Evolutionary conservation across 2,329 filamentous ascomycete genomes (phyloP).

Genomic region (Cercospora zeae-maydis): DNA sequence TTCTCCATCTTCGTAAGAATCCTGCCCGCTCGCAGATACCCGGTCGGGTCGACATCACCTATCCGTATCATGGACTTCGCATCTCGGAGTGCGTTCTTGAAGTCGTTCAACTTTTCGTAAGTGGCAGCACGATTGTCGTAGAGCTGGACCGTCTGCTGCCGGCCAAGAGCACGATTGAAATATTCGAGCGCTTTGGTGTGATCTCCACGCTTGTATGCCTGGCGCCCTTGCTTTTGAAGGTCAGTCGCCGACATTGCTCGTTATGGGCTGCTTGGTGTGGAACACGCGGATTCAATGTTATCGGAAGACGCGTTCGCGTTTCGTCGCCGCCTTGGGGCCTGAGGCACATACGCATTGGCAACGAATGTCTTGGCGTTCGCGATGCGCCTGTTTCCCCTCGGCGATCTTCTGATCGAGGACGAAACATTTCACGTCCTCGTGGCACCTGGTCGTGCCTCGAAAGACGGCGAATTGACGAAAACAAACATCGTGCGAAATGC

Average conservation of each 20-base stretch:
- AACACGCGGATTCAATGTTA: too few relatives aligned
- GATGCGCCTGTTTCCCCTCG: not conserved
- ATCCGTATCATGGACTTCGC: conserved; percentile 55
- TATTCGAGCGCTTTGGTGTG: conserved; percentile 43
- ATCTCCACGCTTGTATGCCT: conserved; percentile 44
- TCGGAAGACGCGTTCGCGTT: not conserved
- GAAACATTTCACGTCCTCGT: too few relatives aligned
- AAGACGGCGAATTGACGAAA: not conserved
- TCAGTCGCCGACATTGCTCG: conserved; percentile 8
- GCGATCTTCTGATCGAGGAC: too few relatives aligned
- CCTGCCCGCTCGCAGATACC: conserved; percentile 56
- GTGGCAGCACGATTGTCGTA: conserved; percentile 56
- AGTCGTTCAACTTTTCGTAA: conserved; percentile 51
- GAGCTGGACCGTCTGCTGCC: conserved; percentile 37
- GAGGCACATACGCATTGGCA: not conserved
- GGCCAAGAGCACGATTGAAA: conserved; percentile 33
- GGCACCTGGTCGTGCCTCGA: too few relatives aligned
- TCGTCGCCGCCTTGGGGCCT: not conserved
- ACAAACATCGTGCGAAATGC: not conserved
- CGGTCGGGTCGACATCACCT: conserved; percentile 51
- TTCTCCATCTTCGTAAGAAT: conserved; percentile 49
- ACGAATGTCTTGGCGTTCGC: not conserved
- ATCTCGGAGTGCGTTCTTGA: conserved; percentile 53
- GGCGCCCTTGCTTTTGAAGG: conserved; percentile 11
- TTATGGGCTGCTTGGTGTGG: not conserved